Evolutionary conservation across 192 early-diverging fungal genomes (phyloP).

Genomic region (Entomortierella chlamydospora): DNA sequence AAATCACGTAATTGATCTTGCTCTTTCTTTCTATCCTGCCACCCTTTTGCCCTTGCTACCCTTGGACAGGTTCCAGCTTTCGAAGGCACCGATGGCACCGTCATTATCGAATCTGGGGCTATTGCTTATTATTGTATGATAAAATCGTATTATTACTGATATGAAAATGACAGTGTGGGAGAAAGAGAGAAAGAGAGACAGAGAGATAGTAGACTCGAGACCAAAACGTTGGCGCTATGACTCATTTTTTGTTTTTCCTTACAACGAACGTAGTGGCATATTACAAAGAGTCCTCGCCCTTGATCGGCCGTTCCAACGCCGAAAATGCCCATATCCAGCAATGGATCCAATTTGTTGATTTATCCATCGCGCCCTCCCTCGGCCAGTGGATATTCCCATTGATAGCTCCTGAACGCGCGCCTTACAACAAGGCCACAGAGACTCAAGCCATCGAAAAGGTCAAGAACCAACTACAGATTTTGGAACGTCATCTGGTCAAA

Average conservation of each 20-base stretch:
- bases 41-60: no score
- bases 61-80: no score
- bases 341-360: constrained; percentile 73
- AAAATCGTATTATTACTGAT: no score
- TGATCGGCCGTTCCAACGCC: constrained; percentile 67
- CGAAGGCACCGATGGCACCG: no score
- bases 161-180: no score
- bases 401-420: constrained; percentile 43
- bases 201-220: not conserved
- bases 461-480: constrained; percentile 68
- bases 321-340: constrained; percentile 76
- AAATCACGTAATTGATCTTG: no score
- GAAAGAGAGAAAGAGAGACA: no score
- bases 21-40: no score
- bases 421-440: constrained; percentile 63
- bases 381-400: constrained; percentile 59
- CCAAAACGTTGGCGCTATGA: not conserved
- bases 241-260: not conserved
- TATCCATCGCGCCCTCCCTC: constrained; percentile 62
- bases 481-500: constrained; percentile 82
- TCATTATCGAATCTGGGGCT: no score
- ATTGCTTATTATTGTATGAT: no score
- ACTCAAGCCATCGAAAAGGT: constrained; percentile 75
- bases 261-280: constrained; percentile 45
- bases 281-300: constrained; percentile 60